These are phyloP conservation scores for Metarhizium robertsii DNA, from an alignment of 2,329 filamentous ascomycete species.

Conservation along the genomic window DNA sequence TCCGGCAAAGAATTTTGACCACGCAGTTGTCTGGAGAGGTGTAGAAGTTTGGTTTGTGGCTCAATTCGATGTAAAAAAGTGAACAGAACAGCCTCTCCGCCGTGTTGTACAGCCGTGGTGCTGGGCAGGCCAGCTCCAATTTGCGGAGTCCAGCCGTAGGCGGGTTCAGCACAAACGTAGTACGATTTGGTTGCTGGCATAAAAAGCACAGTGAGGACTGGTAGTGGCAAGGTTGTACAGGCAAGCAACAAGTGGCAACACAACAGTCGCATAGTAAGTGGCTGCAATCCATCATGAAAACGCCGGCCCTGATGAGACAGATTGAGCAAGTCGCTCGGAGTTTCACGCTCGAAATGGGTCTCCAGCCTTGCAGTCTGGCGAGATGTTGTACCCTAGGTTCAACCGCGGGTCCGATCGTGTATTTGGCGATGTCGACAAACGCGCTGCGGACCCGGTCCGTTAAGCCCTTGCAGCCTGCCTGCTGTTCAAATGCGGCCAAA, in stretches of 20 bases:
- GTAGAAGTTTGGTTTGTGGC: neutral
- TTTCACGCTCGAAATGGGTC: neutral
- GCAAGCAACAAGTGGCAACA: neutral
- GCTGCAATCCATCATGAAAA: neutral
- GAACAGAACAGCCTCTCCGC: neutral
- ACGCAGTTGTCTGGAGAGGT: neutral
- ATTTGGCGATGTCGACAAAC: neutral
- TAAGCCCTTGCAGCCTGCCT: neutral
- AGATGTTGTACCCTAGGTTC: neutral
- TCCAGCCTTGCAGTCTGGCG: neutral
- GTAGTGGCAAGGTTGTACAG: neutral
- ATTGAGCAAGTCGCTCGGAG: neutral
- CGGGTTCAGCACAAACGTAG: neutral
- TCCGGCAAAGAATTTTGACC: neutral
- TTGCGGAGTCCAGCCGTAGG: neutral
- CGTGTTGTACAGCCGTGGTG: neutral
- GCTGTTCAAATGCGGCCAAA: neutral
- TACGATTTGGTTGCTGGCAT: neutral
- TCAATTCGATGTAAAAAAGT: neutral
- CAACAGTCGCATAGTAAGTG: neutral
- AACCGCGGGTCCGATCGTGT: neutral
- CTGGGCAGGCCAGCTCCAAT: neutral
- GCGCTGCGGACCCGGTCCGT: neutral
- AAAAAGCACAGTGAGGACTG: neutral
- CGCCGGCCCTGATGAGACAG: neutral